Evolutionary conservation across 768 basidiomycete species (phyloP).

Genomic region (Hortiboletus flavorubellus): DNA sequence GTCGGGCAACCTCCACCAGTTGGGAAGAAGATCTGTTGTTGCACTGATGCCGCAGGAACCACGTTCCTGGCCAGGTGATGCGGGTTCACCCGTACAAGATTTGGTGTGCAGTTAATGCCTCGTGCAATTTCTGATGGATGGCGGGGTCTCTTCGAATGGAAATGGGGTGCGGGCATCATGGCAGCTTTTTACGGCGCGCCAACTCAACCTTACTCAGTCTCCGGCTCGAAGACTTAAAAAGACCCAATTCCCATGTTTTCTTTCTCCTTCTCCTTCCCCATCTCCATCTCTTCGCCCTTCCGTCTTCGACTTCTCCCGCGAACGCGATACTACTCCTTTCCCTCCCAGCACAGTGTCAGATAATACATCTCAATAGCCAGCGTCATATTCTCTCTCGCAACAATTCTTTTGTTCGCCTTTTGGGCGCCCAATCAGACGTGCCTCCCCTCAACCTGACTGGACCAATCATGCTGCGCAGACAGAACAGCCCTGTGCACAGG

Average conservation of each 20-base stretch:
- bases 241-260: background rate
- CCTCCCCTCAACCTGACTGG: background rate
- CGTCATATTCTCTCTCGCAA: background rate
- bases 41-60: constrained; percentile 5
- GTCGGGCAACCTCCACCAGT: background rate
- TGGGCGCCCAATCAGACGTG: background rate
- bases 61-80: constrained; percentile 1
- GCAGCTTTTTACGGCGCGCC: constrained; percentile 15
- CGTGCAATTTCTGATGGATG: constrained; percentile 23
- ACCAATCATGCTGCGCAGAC: background rate
- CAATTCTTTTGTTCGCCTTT: background rate
- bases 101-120: constrained; percentile 17
- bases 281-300: background rate
- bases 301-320: background rate
- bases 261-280: background rate
- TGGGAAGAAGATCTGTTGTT: background rate
- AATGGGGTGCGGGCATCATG: constrained; percentile 14
- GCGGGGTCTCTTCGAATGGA: constrained; percentile 16
- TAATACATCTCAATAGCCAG: background rate
- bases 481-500: constrained; percentile 22
- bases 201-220: constrained; percentile 1
- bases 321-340: background rate
- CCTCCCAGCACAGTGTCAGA: background rate
- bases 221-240: constrained; percentile 7
- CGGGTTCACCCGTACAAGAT: constrained; percentile 2